Conservation (phyloP, 225 moss, liverwort and hornwort species). For the Climacium dendroides region DNA sequence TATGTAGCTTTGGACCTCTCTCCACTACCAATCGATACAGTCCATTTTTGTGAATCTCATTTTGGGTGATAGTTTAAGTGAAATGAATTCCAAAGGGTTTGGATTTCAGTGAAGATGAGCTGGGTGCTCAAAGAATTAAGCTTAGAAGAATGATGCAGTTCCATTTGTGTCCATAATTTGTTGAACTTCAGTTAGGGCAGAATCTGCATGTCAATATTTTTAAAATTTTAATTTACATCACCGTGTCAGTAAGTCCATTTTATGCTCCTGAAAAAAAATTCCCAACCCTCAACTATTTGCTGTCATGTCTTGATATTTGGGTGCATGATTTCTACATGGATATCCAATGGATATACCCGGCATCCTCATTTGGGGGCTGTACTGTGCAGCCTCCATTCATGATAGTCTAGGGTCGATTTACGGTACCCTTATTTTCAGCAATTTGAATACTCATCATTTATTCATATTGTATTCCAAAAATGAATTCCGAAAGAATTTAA, state of each 20-base stretch:
- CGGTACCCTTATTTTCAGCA: background rate
- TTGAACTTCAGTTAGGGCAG: too few species aligned
- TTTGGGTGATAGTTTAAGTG: too few species aligned
- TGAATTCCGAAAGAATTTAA: background rate
- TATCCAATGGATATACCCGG: conserved; percentile 6
- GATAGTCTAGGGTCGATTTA: background rate
- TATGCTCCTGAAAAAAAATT: background rate
- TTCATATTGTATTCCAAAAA: background rate
- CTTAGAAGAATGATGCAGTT: too few species aligned
- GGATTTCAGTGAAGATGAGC: too few species aligned
- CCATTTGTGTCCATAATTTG: background rate
- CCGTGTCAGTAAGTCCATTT: too few species aligned
- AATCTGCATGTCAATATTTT: background rate
- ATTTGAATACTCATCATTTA: background rate
- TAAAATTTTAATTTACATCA: too few species aligned
- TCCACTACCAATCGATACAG: too few species aligned
- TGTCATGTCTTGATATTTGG: background rate
- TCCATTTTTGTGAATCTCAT: too few species aligned
- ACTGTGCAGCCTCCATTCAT: background rate
- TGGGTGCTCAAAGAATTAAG: too few species aligned
- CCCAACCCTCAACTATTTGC: background rate
- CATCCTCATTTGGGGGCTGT: background rate
- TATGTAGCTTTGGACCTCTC: too few species aligned
- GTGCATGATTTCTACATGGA: background rate
- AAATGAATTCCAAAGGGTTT: too few species aligned